Evolutionary conservation across 2,329 filamentous ascomycete genomes (phyloP), one percentile per base, ranked within the genome.

Genomic region (Aspergillus terreus): DNA sequence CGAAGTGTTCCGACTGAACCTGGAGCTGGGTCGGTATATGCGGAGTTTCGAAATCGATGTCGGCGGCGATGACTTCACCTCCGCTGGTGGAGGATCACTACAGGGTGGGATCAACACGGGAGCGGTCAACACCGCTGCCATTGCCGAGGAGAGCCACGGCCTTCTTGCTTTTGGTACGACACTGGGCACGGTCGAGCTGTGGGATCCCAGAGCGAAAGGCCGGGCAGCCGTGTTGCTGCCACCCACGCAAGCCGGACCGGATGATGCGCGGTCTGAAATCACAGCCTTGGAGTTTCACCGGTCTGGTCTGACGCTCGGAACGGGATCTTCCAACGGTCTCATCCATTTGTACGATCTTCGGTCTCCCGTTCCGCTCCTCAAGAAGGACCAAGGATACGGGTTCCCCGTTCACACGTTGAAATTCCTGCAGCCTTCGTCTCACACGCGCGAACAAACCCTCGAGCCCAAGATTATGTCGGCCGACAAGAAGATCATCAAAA

Each of bases 401-500:
- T 95, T 91, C 66, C 83, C 92, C 0, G 90, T 99, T 52, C 88
- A 96, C 65, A 95, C 90, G 44, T 78, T 99, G 49, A 79, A 81
- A 53, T 87, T 85, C 68, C 76, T 87, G 40, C 76, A 78, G 10
- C 71, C 78, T 63, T 88, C 87, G 10, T 87, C 84, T 6, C 79
- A 82, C 11, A 88, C 86, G 0, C 84, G 88, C 44, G 86, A 91
- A 56, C 88, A 88, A 68, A 78, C 76, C 17, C 68, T 77, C 43
- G 80, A 84, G 35, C 78, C 80, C 4, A 96, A 96, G 72, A 85
- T 99, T 17, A 77, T 97, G 55, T 95, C 92, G 1, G 85, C 91
- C 6, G 95, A 99, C 72, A 96, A 95, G 74, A 84, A 90, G 57
- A 95, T 96, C 60, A 95, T 99, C 76, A 99, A 99, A 74, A 84